phyloP scores from a whole-genome alignment of 2,329 filamentous ascomycete genomes.

The Fusarium sp. region DNA sequence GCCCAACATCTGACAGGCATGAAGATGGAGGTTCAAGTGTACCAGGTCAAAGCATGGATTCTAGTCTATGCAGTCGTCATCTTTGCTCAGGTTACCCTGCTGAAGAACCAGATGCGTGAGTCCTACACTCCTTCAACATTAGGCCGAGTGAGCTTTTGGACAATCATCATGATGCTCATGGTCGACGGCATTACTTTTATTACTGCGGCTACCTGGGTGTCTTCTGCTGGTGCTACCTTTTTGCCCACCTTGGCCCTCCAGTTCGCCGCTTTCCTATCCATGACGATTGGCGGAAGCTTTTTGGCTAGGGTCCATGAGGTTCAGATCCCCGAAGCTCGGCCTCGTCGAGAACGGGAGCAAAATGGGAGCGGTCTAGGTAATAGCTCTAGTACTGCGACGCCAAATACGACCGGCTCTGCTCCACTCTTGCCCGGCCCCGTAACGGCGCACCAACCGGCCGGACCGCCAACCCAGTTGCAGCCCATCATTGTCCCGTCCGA shows the following conservation, averaged over 20 bases:
- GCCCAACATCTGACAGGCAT: constrained; percentile 69
- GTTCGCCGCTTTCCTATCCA: constrained; percentile 66
- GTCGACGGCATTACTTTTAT: constrained; percentile 72
- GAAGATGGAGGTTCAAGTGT: constrained; percentile 71
- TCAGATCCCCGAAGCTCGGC: constrained; percentile 67
- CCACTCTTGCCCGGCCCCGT: constrained; percentile 58
- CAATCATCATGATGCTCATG: constrained; percentile 71
- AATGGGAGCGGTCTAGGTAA: constrained; percentile 32
- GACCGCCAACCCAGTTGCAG: constrained; percentile 41
- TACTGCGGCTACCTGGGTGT: constrained; percentile 67
- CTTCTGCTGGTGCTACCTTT: constrained; percentile 68
- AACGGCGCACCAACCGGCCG: constrained; percentile 50
- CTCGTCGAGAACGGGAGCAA: constrained; percentile 58
- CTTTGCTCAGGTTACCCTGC: constrained; percentile 70
- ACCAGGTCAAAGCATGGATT: constrained; percentile 70
- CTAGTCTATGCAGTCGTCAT: constrained; percentile 68
- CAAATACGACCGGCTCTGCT: constrained; percentile 46
- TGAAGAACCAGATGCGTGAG: constrained; percentile 75
- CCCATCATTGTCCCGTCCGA: constrained; percentile 74
- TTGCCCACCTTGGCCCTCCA: constrained; percentile 69
- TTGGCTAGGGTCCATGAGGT: constrained; percentile 71
- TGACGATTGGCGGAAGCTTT: constrained; percentile 70
- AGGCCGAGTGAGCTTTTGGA: constrained; percentile 75
- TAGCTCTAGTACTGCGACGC: constrained; percentile 37
- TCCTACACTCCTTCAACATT: constrained; percentile 76